Conservation (phyloP, 352 stramenopile genomes). For the Globisporangium cylindrosporum region DNA sequence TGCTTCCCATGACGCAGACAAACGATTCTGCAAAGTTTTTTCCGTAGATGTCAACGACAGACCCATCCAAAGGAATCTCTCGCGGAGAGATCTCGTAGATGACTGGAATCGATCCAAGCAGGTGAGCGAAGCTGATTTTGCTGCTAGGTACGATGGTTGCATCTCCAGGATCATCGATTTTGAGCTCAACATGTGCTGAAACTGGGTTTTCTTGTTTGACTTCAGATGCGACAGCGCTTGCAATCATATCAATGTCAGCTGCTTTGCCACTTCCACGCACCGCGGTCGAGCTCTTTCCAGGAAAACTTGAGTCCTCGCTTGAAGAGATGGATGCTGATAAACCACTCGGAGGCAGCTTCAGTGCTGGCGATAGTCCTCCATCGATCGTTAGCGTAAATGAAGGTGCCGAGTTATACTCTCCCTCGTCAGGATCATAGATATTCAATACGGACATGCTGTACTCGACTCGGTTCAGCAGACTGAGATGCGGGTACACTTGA, state of each 20-base stretch:
- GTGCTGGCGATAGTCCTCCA: constrained; percentile 13
- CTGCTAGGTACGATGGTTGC: not conserved
- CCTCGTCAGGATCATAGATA: constrained; percentile 27
- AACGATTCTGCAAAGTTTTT: constrained; percentile 17
- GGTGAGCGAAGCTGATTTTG: constrained; percentile 15
- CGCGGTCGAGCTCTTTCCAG: not conserved
- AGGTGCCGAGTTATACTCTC: constrained; percentile 31
- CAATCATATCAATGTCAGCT: constrained; percentile 13
- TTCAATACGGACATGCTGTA: constrained; percentile 20
- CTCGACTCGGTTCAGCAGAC: constrained; percentile 22
- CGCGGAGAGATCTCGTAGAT: constrained; percentile 16
- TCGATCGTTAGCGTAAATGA: constrained; percentile 19
- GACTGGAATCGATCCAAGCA: constrained; percentile 10
- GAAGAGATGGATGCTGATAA: constrained; percentile 5
- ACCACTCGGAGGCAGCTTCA: constrained; percentile 9
- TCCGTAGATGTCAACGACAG: constrained; percentile 14
- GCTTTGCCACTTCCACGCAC: constrained; percentile 16
- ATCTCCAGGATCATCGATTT: not conserved
- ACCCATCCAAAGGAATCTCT: constrained; percentile 19
- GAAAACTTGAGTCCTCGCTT: not conserved
- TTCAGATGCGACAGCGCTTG: constrained; percentile 5
- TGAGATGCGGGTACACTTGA: constrained; percentile 23
- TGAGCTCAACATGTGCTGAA: constrained; percentile 8
- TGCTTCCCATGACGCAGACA: constrained; percentile 14
- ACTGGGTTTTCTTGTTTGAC: constrained; percentile 19